phyloP scores from a whole-genome alignment of 1,284 basidiomycete species.

The Cryptococcus sp. region DNA sequence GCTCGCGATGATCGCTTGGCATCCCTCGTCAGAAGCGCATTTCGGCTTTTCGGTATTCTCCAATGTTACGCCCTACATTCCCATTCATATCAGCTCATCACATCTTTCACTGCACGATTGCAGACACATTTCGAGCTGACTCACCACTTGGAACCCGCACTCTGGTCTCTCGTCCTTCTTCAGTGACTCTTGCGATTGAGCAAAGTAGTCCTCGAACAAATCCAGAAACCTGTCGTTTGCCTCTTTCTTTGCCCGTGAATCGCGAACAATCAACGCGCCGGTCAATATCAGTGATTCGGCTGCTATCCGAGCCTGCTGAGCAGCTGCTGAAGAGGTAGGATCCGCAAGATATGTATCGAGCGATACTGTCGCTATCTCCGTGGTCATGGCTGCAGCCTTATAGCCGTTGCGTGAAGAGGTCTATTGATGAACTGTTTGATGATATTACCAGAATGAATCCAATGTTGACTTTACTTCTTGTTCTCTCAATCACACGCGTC shows the following conservation, averaged over 20 bases:
- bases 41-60: conserved; percentile 92
- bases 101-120: background rate
- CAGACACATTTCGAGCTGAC: conserved; percentile 55
- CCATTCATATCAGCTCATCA: background rate
- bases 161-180: conserved; percentile 78
- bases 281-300: conserved; percentile 72
- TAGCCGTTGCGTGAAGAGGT: background rate
- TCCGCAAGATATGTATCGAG: conserved; percentile 70
- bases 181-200: conserved; percentile 65
- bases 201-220: conserved; percentile 82
- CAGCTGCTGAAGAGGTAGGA: conserved; percentile 57
- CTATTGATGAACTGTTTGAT: background rate
- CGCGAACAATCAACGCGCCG: conserved; percentile 78
- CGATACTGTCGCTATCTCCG: conserved; percentile 68
- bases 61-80: conserved; percentile 73
- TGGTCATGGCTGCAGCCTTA: background rate
- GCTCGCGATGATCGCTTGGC: conserved; percentile 46
- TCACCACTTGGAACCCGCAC: conserved; percentile 58
- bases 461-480: background rate
- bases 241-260: conserved; percentile 76
- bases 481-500: background rate
- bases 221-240: conserved; percentile 79
- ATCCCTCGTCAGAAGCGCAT: conserved; percentile 61
- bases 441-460: background rate
- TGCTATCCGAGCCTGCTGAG: conserved; percentile 57